Percentiles rank a stretch among this genome's conserved stretches.
Conservation (phyloP, 345 rosid species). For the Lepidium didymum region DNA sequence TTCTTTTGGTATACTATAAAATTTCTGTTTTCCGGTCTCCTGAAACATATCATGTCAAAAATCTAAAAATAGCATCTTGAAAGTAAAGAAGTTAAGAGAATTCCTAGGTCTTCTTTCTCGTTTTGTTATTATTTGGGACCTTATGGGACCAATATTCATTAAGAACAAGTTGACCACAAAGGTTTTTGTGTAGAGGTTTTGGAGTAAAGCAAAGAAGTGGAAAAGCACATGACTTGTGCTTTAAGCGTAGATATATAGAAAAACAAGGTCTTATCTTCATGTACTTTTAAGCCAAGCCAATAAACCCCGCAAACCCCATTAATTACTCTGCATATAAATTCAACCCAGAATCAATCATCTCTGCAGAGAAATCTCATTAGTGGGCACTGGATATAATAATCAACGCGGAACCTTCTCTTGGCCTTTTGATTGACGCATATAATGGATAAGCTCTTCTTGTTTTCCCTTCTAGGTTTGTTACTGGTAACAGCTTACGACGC, state of each 20-base stretch:
- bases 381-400: slow-evolving; percentile 10
- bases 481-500: slow-evolving; percentile 43
- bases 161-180: slow-evolving; percentile 38
- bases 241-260: slow-evolving; percentile 74
- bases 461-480: slow-evolving; percentile 50
- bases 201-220: slow-evolving; percentile 87
- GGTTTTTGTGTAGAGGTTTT: slow-evolving; percentile 39
- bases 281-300: slow-evolving; percentile 97
- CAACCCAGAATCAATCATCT: slow-evolving; percentile 36
- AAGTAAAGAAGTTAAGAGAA: background rate
- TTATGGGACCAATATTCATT: slow-evolving; percentile 30
- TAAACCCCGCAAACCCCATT: slow-evolving; percentile 40
- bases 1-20: background rate
- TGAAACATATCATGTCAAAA: background rate
- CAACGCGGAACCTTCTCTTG: slow-evolving; percentile 8
- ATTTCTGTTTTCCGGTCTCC: background rate
- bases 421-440: slow-evolving; percentile 23
- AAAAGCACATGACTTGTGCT: slow-evolving; percentile 73
- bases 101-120: background rate
- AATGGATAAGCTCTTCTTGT: slow-evolving; percentile 52
- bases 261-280: slow-evolving; percentile 51
- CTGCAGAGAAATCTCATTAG: slow-evolving; percentile 26
- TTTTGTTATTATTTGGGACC: slow-evolving; percentile 15
- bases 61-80: slow-evolving; percentile 13
- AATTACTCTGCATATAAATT: slow-evolving; percentile 59